Evolutionary conservation across 129 eudicot species (phyloP).

Genomic region (Centaurea solstitialis): DNA sequence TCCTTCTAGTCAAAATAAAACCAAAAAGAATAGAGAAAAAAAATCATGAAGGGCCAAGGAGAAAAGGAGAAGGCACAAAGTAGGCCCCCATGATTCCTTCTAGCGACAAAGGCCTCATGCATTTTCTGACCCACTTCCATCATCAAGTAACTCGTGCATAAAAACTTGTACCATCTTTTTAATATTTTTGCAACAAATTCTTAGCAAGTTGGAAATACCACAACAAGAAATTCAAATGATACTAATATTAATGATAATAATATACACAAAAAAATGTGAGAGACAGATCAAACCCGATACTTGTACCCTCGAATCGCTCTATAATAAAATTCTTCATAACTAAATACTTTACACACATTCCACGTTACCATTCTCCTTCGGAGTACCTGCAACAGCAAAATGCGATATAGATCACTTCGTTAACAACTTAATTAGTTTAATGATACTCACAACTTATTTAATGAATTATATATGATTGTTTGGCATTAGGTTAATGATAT

Average conservation of each 20-base stretch:
- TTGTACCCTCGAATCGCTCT: neutral
- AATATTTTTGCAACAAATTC: neutral
- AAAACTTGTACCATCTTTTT: neutral
- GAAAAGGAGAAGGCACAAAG: neutral
- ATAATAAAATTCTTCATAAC: neutral
- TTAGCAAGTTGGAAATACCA: neutral
- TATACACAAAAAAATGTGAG: neutral
- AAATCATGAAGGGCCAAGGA: neutral
- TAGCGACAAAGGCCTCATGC: neutral
- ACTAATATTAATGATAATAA: too few species aligned
- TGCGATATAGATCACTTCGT: too few species aligned
- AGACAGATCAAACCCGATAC: conserved; percentile 23
- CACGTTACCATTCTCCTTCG: conserved; percentile 43
- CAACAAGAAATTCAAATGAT: neutral
- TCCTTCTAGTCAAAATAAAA: neutral
- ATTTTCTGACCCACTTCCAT: neutral
- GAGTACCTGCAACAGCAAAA: conserved; percentile 35
- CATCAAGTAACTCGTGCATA: neutral
- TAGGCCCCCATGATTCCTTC: neutral
- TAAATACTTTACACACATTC: neutral
- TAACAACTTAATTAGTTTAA: too few species aligned
- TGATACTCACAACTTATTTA: too few species aligned
- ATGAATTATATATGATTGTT: too few species aligned
- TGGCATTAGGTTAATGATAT: too few species aligned
- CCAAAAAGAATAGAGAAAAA: neutral